Evolutionary conservation across 1,284 basidiomycete species (phyloP).

Genomic region (Ceratorhiza oryzae-sativae): DNA sequence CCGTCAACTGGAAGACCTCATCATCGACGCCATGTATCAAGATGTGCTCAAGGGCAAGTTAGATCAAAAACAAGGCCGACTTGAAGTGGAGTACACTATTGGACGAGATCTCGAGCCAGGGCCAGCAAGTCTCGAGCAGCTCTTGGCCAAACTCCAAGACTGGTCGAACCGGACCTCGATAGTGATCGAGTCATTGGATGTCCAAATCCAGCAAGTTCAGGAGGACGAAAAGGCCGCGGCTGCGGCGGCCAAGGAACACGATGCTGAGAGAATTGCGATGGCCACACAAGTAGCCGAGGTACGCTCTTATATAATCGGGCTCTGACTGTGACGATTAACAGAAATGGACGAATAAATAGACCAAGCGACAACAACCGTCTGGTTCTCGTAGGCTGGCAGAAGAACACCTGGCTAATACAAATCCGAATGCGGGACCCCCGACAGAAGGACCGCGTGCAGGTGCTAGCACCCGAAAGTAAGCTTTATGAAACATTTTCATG

Average conservation of each 20-base stretch:
- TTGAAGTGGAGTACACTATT: slow-evolving; percentile 90
- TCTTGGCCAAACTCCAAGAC: slow-evolving; percentile 68
- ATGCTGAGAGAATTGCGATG: slow-evolving; percentile 19
- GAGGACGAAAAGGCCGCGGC: slow-evolving; percentile 10
- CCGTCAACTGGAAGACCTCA: slow-evolving; percentile 90
- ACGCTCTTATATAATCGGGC: neutral
- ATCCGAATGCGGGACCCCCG: neutral
- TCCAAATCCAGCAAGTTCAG: slow-evolving; percentile 8
- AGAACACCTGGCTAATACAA: neutral
- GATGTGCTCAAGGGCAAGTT: slow-evolving; percentile 88
- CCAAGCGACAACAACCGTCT: slow-evolving; percentile 2
- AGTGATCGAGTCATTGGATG: slow-evolving; percentile 23
- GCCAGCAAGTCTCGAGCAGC: slow-evolving; percentile 58
- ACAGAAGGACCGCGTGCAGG: slow-evolving; percentile 3
- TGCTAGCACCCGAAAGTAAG: slow-evolving; percentile 18
- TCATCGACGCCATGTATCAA: slow-evolving; percentile 91
- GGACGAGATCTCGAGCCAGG: slow-evolving; percentile 84
- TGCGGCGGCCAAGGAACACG: slow-evolving; percentile 17
- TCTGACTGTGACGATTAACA: too few species aligned
- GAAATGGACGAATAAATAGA: neutral
- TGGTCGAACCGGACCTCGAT: slow-evolving; percentile 60
- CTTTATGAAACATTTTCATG: neutral
- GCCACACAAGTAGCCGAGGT: slow-evolving; percentile 25
- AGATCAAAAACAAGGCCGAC: slow-evolving; percentile 84
- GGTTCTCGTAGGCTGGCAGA: slow-evolving; percentile 4